Evolutionary conservation across 148 eudicot species (phyloP).

Genomic region (Talinum fruticosum): DNA sequence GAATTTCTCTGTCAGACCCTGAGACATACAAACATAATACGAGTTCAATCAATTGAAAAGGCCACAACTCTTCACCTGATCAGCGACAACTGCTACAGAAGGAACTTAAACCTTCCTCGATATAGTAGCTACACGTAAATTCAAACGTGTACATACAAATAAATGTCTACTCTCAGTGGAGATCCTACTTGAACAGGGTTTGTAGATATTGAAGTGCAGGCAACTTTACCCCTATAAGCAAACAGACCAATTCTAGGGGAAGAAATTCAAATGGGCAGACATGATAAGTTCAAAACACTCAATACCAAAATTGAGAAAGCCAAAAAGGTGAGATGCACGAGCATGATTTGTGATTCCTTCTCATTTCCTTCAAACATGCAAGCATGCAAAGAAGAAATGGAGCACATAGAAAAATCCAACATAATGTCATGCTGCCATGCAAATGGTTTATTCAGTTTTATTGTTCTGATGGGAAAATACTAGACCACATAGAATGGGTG

Average conservation of each 20-base stretch:
- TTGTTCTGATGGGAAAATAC: too few relatives aligned
- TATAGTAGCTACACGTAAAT: too few relatives aligned
- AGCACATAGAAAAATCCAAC: not conserved
- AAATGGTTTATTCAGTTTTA: too few relatives aligned
- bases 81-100: not conserved
- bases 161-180: too few relatives aligned
- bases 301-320: not conserved
- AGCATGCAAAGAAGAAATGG: not conserved
- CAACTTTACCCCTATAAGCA: too few relatives aligned
- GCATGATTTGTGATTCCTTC: not conserved
- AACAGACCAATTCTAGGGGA: too few relatives aligned
- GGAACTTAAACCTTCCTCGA: not conserved
- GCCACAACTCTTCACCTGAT: not conserved
- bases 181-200: too few relatives aligned
- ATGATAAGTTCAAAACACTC: not conserved
- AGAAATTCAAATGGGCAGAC: not conserved
- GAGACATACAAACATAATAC: conserved; percentile 18
- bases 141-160: too few relatives aligned
- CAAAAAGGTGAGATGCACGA: not conserved
- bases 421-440: too few relatives aligned
- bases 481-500: too few relatives aligned
- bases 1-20: conserved; percentile 95
- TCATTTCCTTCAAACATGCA: not conserved
- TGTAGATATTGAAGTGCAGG: too few relatives aligned
- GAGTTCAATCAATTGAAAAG: not conserved